Percentiles rank a stretch among this genome's conserved stretches.
phyloP scores from a whole-genome alignment of 176 grass and related monocot genomes.

The Oryza coarctata region DNA sequence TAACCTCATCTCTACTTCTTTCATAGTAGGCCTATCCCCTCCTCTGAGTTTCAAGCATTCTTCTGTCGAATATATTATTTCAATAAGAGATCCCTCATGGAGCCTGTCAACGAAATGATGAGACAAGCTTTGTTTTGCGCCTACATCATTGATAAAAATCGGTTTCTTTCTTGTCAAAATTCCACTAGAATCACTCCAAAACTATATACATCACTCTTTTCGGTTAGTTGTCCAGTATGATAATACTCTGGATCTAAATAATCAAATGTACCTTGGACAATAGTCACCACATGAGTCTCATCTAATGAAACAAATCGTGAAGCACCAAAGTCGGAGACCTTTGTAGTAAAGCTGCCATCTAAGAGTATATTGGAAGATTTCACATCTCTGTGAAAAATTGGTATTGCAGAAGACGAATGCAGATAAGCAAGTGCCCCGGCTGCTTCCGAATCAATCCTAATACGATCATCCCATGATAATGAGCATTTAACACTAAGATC shows the following conservation, averaged over 20 bases:
- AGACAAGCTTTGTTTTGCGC: conserved; percentile 35
- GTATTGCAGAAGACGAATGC: neutral
- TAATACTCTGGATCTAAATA: conserved; percentile 51
- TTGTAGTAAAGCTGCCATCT: conserved; percentile 26
- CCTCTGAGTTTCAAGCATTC: conserved; percentile 38
- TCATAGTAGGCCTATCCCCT: conserved; percentile 36
- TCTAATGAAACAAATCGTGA: conserved; percentile 48
- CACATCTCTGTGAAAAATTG: neutral
- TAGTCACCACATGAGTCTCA: conserved; percentile 51
- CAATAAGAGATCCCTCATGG: neutral
- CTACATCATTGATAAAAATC: conserved; percentile 37
- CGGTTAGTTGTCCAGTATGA: conserved; percentile 33
- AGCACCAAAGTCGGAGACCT: conserved; percentile 55
- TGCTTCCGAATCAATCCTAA: neutral
- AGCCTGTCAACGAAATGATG: conserved; percentile 31
- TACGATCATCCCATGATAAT: neutral
- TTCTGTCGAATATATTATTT: conserved; percentile 27
- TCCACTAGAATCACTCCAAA: conserved; percentile 59
- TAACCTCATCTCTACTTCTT: conserved; percentile 56
- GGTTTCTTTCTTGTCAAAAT: conserved; percentile 45
- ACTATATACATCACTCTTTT: conserved; percentile 64
- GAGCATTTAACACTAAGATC: neutral
- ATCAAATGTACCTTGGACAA: conserved; percentile 54
- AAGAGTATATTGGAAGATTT: neutral
- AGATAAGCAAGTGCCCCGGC: neutral